Conservation (phyloP, 345 rosid species). For the Balakata baccata region DNA sequence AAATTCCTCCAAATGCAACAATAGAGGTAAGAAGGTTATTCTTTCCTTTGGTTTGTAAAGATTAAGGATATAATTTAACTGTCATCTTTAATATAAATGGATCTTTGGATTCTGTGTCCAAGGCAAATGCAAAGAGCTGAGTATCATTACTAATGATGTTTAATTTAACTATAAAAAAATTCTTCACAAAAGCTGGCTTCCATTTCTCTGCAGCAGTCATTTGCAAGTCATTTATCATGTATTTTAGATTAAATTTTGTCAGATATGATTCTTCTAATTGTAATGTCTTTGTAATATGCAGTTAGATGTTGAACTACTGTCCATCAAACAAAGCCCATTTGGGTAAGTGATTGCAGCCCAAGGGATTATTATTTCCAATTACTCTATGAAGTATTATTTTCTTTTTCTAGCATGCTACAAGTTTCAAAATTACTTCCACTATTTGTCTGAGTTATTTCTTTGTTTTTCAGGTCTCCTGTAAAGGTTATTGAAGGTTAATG, state of each 20-base stretch:
- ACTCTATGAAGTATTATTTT: not conserved
- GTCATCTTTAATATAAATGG: too few species aligned
- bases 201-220: not conserved
- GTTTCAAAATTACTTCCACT: not conserved
- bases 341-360: conserved; percentile 47
- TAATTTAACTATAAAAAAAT: not conserved
- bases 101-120: too few species aligned
- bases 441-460: not conserved
- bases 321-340: conserved; percentile 88
- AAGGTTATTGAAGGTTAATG: conserved; percentile 74
- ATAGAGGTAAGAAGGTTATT: conserved; percentile 60
- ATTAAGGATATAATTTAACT: too few species aligned
- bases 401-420: not conserved
- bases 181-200: not conserved
- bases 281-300: conserved; percentile 31
- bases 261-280: not conserved
- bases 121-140: too few species aligned
- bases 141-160: not conserved
- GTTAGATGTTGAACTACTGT: conserved; percentile 79
- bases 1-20: conserved; percentile 95
- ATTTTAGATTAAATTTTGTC: not conserved
- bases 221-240: not conserved
- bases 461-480: conserved; percentile 64
- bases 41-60: not conserved
- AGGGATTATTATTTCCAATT: not conserved